Percentiles rank a stretch among this genome's conserved stretches.
Conservation (phyloP, 805 yeast genomes). For the Tetrapisispora taiwanensis region DNA sequence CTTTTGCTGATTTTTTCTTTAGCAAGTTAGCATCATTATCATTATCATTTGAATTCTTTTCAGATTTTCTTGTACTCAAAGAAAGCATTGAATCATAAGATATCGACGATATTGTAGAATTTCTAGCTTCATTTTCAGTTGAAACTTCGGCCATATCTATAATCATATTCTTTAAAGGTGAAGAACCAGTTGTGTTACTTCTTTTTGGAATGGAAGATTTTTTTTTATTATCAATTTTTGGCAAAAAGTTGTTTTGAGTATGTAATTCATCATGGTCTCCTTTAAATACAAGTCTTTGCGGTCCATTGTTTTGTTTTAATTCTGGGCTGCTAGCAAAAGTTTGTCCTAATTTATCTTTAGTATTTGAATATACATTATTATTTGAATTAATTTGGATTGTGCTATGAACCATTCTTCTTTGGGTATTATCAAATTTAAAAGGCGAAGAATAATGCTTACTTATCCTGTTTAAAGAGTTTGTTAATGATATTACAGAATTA, state of each 20-base stretch:
- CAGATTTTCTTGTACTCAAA: not conserved
- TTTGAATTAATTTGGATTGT: constrained; percentile 10
- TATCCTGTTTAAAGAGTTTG: constrained; percentile 17
- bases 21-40: constrained; percentile 25
- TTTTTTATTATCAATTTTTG: not conserved
- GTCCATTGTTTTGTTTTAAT: constrained; percentile 2
- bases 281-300: constrained; percentile 13
- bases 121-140: not conserved
- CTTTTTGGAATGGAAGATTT: not conserved
- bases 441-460: constrained; percentile 13
- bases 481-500: constrained; percentile 27
- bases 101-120: not conserved
- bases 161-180: constrained; percentile 13
- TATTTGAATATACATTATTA: not conserved
- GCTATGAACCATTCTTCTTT: constrained; percentile 20
- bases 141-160: constrained; percentile 6
- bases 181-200: constrained; percentile 2
- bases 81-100: constrained; percentile 10
- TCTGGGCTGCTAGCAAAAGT: not conserved
- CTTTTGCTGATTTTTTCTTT: constrained; percentile 41
- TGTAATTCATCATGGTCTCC: not conserved
- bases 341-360: not conserved
- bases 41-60: not conserved
- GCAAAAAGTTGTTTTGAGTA: not conserved
- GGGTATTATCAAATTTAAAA: constrained; percentile 12